phyloP scores from a whole-genome alignment of 371 early-diverging fungal genomes.

The Rhizomucor miehei region DNA sequence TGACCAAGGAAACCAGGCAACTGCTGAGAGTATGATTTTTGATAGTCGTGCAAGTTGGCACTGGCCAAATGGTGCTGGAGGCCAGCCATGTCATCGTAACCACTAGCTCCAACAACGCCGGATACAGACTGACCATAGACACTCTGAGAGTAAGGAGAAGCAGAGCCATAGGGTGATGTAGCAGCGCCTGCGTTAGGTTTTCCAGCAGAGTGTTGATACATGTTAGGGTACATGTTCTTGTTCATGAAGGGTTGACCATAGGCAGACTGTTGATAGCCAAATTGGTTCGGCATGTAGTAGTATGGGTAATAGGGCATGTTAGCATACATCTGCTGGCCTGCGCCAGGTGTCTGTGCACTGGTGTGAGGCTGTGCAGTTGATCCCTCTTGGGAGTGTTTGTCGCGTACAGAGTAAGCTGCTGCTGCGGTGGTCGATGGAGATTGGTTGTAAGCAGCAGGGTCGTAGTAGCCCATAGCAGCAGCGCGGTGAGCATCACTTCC shows the following conservation, averaged over 20 bases:
- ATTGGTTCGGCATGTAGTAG: conserved; percentile 76
- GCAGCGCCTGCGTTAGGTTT: conserved; percentile 28
- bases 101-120: conserved; percentile 9
- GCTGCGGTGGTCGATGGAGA: conserved; percentile 44
- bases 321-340: conserved; percentile 32
- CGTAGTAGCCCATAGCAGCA: conserved; percentile 59
- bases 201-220: conserved; percentile 48
- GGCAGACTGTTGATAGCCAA: conserved; percentile 61
- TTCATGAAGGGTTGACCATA: conserved; percentile 85
- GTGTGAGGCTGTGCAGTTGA: conserved; percentile 22
- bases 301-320: conserved; percentile 70
- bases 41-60: conserved; percentile 40
- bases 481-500: conserved; percentile 47
- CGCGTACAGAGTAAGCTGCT: conserved; percentile 34
- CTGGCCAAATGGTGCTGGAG: conserved; percentile 30
- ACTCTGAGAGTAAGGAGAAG: conserved; percentile 41
- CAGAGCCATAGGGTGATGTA: conserved; percentile 30
- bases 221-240: conserved; percentile 78
- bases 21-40: conserved; percentile 34
- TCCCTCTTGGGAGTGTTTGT: conserved; percentile 24
- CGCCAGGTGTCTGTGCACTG: conserved; percentile 22
- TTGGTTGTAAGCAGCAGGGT: conserved; percentile 44
- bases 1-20: conserved; percentile 19
- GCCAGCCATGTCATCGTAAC: conserved; percentile 49
- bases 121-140: conserved; percentile 35